phyloP scores from a whole-genome alignment of 768 basidiomycete species.

The Chalciporus sphaerocephalus region DNA sequence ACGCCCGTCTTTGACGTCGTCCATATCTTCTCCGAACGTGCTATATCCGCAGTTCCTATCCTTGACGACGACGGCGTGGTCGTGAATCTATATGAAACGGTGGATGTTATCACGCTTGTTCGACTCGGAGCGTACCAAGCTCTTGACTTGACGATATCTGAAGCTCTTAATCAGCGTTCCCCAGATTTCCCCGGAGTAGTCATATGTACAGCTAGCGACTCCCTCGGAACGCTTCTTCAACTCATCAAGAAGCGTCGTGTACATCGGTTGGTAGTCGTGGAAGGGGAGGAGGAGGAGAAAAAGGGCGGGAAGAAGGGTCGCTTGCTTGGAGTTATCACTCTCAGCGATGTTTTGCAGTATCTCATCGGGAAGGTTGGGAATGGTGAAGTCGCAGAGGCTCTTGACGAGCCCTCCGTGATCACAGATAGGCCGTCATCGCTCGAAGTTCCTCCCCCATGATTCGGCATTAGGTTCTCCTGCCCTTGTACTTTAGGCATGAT shows the following conservation, averaged over 20 bases:
- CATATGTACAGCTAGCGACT: slow-evolving; percentile 89
- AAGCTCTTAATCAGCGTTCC: slow-evolving; percentile 88
- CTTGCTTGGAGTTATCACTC: slow-evolving; percentile 79
- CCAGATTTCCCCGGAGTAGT: slow-evolving; percentile 97
- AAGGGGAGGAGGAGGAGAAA: slow-evolving; percentile 84
- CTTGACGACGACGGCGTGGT: slow-evolving; percentile 90
- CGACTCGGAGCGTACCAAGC: slow-evolving; percentile 91
- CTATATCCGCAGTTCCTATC: slow-evolving; percentile 96
- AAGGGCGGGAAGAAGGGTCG: slow-evolving; percentile 79
- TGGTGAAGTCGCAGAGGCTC: slow-evolving; percentile 39
- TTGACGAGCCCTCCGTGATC: slow-evolving; percentile 23
- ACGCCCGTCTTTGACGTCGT: slow-evolving; percentile 98
- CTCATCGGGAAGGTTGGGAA: slow-evolving; percentile 65
- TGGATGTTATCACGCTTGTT: slow-evolving; percentile 97
- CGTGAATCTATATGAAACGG: slow-evolving; percentile 95
- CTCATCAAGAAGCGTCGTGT: slow-evolving; percentile 91
- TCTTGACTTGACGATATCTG: slow-evolving; percentile 89
- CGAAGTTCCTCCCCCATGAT: slow-evolving; percentile 18
- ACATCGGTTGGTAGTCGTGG: slow-evolving; percentile 92
- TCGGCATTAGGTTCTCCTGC: not conserved
- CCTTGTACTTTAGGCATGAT: slow-evolving; percentile 5
- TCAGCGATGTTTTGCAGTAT: slow-evolving; percentile 85
- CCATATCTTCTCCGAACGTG: slow-evolving; percentile 94
- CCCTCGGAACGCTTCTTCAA: slow-evolving; percentile 83
- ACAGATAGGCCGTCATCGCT: slow-evolving; percentile 14